A percentile compares a stretch with the other conserved stretches of the same genome.
These are phyloP conservation scores for Auriculariales sp. DNA, from an alignment of 768 basidiomycete genomes.

Conservation along the genomic window DNA sequence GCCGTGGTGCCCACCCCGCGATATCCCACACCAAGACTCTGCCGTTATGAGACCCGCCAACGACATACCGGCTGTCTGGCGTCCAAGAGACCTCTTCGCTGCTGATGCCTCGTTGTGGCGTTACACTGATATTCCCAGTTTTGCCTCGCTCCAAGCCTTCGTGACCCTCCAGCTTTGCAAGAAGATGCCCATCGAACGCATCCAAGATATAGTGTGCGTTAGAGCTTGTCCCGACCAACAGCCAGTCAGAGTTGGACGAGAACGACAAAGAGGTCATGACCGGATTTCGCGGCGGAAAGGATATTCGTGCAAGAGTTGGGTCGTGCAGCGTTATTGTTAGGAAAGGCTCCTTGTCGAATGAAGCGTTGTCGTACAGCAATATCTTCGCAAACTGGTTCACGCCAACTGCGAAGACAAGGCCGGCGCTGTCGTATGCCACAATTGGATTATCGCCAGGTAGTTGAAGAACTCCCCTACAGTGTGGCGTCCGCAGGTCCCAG, in stretches of 20 bases:
- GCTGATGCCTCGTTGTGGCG: constrained; percentile 64
- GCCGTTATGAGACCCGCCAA: constrained; percentile 78
- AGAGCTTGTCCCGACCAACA: constrained; percentile 86
- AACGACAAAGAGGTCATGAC: constrained; percentile 86
- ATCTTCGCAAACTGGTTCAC: constrained; percentile 74
- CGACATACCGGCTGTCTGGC: constrained; percentile 81
- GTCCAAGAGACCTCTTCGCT: constrained; percentile 94
- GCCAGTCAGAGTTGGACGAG: constrained; percentile 77
- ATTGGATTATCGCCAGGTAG: constrained; percentile 51
- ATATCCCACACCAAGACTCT: constrained; percentile 81
- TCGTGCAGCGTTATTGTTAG: constrained; percentile 72
- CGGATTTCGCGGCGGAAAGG: constrained; percentile 76
- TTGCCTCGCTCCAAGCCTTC: constrained; percentile 63
- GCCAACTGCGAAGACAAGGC: constrained; percentile 75
- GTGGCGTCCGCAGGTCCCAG: constrained; percentile 81
- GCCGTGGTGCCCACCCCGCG: constrained; percentile 19
- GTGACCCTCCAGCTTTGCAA: constrained; percentile 79
- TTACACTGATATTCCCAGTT: constrained; percentile 29
- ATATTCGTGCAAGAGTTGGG: constrained; percentile 53
- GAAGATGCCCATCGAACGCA: constrained; percentile 69
- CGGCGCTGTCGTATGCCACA: constrained; percentile 71
- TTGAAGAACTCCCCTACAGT: constrained; percentile 65
- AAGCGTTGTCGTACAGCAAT: constrained; percentile 70
- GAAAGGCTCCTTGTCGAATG: constrained; percentile 90
- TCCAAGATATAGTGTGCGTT: constrained; percentile 90